A percentile compares a stretch with the other conserved stretches of the same genome.
Evolutionary conservation across 371 early-diverging fungal genomes (phyloP).

Genomic region (Basidiobolus meristosporus): DNA sequence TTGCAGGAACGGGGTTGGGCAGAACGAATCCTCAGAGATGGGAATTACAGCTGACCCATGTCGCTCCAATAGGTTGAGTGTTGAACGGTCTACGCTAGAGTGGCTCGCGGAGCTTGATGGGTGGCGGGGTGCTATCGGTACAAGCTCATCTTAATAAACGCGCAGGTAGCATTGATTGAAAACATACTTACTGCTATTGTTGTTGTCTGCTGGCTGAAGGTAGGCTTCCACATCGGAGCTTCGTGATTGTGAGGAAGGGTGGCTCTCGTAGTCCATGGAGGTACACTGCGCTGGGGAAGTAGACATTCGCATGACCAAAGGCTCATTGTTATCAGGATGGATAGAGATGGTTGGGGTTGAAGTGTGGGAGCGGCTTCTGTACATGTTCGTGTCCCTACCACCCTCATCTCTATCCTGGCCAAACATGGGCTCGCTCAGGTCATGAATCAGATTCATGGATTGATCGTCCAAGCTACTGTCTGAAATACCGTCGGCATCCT

Average conservation of each 20-base stretch:
- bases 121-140: no score
- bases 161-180: no score
- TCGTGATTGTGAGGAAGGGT: conserved; percentile 7
- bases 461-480: conserved; percentile 10
- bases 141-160: no score
- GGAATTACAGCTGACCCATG: neutral
- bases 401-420: conserved; percentile 16
- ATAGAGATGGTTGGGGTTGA: conserved; percentile 1
- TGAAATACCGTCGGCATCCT: conserved; percentile 4
- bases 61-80: neutral
- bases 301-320: conserved; percentile 12
- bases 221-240: no score
- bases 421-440: conserved; percentile 12
- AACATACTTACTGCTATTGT: no score
- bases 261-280: conserved; percentile 9
- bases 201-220: no score
- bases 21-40: neutral
- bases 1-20: no score
- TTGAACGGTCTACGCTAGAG: conserved; percentile 1
- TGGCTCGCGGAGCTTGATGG: conserved; percentile 6
- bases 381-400: conserved; percentile 13
- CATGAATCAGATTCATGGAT: conserved; percentile 10
- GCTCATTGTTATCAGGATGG: conserved; percentile 1
- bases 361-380: conserved; percentile 2
- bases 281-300: neutral